These are phyloP conservation scores for Vanrija humicola DNA, from an alignment of 1,284 basidiomycete species.

Conservation along the genomic window DNA sequence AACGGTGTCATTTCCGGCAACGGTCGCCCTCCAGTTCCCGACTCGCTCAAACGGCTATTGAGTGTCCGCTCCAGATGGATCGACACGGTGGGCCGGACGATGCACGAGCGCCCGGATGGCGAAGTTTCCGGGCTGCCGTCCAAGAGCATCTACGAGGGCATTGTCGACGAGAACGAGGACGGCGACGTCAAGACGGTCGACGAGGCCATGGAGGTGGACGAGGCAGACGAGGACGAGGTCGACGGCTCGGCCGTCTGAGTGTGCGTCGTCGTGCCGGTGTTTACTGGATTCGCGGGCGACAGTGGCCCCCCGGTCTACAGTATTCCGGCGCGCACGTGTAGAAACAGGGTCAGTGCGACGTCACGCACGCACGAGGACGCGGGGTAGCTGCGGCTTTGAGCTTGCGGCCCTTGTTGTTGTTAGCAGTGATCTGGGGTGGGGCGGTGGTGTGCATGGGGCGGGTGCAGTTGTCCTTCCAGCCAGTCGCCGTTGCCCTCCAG, in stretches of 20 bases:
- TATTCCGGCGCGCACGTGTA: too few species aligned
- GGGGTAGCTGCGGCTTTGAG: too few species aligned
- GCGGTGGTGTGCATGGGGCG: too few species aligned
- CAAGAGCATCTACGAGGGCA: constrained; percentile 67
- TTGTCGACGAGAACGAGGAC: constrained; percentile 57
- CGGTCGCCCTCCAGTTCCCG: constrained; percentile 60
- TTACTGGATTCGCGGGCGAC: not conserved
- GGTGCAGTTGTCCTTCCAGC: too few species aligned
- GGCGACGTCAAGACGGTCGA: constrained; percentile 46
- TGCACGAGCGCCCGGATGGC: constrained; percentile 59
- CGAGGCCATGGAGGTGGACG: constrained; percentile 31
- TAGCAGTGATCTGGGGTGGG: too few species aligned
- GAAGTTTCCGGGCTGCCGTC: constrained; percentile 69
- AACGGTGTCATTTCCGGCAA: constrained; percentile 51
- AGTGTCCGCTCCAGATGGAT: constrained; percentile 69
- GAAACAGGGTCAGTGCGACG: too few species aligned
- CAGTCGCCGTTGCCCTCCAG: too few species aligned
- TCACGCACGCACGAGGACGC: too few species aligned
- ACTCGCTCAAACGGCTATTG: constrained; percentile 65
- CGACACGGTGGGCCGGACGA: constrained; percentile 64
- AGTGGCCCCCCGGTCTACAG: too few species aligned
- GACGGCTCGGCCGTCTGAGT: constrained; percentile 14
- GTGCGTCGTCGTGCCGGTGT: not conserved
- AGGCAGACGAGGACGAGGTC: constrained; percentile 30
- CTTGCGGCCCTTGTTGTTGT: too few species aligned